Percentiles rank a stretch among this genome's conserved stretches.
phyloP scores from a whole-genome alignment of 768 basidiomycete genomes.

The Boletus vinaceobasis region DNA sequence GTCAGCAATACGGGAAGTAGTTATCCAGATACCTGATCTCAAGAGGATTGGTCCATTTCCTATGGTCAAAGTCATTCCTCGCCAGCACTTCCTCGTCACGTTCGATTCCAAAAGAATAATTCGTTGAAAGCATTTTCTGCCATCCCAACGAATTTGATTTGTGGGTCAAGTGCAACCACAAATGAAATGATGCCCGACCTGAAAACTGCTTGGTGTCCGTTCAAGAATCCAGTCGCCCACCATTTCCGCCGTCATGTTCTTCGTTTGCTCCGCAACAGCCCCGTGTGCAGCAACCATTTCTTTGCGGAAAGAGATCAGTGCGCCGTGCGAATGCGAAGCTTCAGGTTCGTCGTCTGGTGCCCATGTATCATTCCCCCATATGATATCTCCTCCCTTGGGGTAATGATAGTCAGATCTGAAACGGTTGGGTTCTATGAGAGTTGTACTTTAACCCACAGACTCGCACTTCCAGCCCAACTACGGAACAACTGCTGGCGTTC shows the following conservation, averaged over 20 bases:
- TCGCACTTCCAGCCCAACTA: slow-evolving; percentile 92
- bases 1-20: not conserved
- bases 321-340: slow-evolving; percentile 64
- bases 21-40: slow-evolving; percentile 56
- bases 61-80: slow-evolving; percentile 67
- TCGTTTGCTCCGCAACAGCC: slow-evolving; percentile 18
- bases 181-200: slow-evolving; percentile 41
- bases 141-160: not conserved
- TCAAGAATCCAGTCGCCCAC: slow-evolving; percentile 77
- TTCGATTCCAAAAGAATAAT: slow-evolving; percentile 91
- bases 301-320: slow-evolving; percentile 76
- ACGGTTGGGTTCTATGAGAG: not conserved
- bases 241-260: slow-evolving; percentile 77
- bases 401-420: not conserved
- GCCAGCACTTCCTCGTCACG: slow-evolving; percentile 60
- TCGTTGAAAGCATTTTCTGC: slow-evolving; percentile 72
- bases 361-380: slow-evolving; percentile 75
- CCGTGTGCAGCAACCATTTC: slow-evolving; percentile 6
- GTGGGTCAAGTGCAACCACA: not conserved
- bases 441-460: slow-evolving; percentile 91
- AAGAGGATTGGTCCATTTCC: slow-evolving; percentile 91
- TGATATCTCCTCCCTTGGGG: slow-evolving; percentile 67
- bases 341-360: slow-evolving; percentile 77
- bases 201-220: slow-evolving; percentile 80
- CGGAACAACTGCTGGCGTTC: slow-evolving; percentile 90